A percentile compares a stretch with the other conserved stretches of the same genome.
These are phyloP conservation scores for Avena sativa DNA, from an alignment of 176 grass and related monocot species.

Conservation along the genomic window DNA sequence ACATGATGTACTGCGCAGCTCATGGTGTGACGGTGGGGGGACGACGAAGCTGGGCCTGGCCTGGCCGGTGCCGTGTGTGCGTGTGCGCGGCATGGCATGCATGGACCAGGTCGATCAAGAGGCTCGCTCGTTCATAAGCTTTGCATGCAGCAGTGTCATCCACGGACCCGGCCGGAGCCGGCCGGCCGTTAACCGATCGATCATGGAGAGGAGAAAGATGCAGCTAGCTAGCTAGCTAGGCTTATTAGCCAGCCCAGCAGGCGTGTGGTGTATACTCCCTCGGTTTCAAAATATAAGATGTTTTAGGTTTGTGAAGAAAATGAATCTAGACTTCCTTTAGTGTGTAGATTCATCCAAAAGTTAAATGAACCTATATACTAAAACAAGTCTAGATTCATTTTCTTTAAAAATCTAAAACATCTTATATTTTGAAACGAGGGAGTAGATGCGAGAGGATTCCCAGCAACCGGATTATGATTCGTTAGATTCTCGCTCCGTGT, in stretches of 20 bases:
- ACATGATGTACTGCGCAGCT: conserved; percentile 2
- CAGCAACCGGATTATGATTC: neutral
- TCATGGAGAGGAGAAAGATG: neutral
- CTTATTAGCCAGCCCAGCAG: neutral
- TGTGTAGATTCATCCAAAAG: too few species aligned
- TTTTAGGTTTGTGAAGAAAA: too few species aligned
- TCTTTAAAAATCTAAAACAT: too few species aligned
- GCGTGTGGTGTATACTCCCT: neutral
- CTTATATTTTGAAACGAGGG: too few species aligned
- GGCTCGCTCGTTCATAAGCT: conserved; percentile 1
- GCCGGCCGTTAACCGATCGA: conserved; percentile 12
- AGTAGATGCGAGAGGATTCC: neutral
- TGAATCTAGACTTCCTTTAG: too few species aligned
- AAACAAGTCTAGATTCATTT: too few species aligned
- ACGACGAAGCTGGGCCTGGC: neutral
- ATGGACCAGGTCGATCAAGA: conserved; percentile 42
- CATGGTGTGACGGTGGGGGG: neutral
- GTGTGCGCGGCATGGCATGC: neutral
- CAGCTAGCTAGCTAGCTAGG: neutral
- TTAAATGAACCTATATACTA: too few species aligned
- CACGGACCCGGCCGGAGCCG: neutral
- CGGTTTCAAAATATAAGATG: too few species aligned
- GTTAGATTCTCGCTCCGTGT: neutral
- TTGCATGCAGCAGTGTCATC: conserved; percentile 13
- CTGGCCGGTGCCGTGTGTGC: conserved; percentile 21